Percentiles rank a stretch among this genome's conserved stretches.
These are phyloP conservation scores for Afroboletus lepidellus DNA, from an alignment of 1,284 basidiomycete genomes.

Conservation along the genomic window DNA sequence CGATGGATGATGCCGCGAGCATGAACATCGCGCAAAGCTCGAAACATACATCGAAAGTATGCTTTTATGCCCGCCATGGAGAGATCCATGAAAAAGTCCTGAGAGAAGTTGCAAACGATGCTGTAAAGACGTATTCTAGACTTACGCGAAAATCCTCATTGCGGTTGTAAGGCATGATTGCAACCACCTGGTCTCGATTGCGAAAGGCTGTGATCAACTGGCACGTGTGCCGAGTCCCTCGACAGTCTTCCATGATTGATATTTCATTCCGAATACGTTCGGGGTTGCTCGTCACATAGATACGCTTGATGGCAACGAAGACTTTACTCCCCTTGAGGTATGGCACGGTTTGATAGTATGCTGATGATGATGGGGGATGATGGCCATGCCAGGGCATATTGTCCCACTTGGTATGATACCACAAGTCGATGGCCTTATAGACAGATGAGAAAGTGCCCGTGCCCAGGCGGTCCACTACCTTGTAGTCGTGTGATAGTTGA, in stretches of 20 bases:
- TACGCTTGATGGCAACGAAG: conserved; percentile 94
- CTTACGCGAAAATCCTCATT: conserved; percentile 92
- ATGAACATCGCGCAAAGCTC: conserved; percentile 88
- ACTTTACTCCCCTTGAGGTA: conserved; percentile 49
- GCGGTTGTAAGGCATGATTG: conserved; percentile 91
- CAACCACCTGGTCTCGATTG: conserved; percentile 89
- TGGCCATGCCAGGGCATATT: conserved; percentile 78
- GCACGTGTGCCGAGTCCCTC: conserved; percentile 81
- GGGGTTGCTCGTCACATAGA: conserved; percentile 95
- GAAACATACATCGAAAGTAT: conserved; percentile 92
- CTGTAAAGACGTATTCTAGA: neutral
- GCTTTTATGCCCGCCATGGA: conserved; percentile 76
- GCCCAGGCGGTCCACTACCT: conserved; percentile 86
- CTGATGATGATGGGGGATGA: conserved; percentile 59
- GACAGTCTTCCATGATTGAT: conserved; percentile 83
- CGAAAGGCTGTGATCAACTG: conserved; percentile 96
- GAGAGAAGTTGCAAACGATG: conserved; percentile 8
- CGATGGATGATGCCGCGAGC: conserved; percentile 90
- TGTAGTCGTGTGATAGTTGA: conserved; percentile 67
- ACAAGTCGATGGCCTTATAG: conserved; percentile 91
- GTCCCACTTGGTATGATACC: conserved; percentile 75
- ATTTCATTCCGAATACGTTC: conserved; percentile 94
- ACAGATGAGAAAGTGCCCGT: conserved; percentile 99
- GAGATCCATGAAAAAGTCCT: conserved; percentile 76
- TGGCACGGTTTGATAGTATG: conserved; percentile 54